These are phyloP conservation scores for Nemania bipapillata DNA, from an alignment of 2,329 filamentous ascomycete species.

Conservation along the genomic window DNA sequence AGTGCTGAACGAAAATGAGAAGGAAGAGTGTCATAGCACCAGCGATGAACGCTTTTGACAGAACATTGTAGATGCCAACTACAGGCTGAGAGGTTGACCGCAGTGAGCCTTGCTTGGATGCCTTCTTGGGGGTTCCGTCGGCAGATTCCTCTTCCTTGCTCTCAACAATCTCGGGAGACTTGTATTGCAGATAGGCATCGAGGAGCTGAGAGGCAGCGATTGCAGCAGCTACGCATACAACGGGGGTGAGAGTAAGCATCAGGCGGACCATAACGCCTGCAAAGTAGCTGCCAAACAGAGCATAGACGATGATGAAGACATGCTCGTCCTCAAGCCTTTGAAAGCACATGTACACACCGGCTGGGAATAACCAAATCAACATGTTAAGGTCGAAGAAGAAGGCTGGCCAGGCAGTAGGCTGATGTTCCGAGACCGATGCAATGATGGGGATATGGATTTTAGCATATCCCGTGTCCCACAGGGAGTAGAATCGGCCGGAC, in stretches of 20 bases:
- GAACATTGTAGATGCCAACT: slow-evolving; percentile 82
- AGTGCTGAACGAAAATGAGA: slow-evolving; percentile 93
- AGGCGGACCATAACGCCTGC: slow-evolving; percentile 99
- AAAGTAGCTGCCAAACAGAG: slow-evolving; percentile 97
- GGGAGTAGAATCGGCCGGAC: slow-evolving; percentile 98
- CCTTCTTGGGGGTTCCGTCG: slow-evolving; percentile 69
- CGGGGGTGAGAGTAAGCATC: slow-evolving; percentile 95
- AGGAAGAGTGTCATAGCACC: slow-evolving; percentile 80
- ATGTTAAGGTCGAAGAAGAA: slow-evolving; percentile 99
- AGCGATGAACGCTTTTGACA: slow-evolving; percentile 84
- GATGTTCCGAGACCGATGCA: slow-evolving; percentile 98
- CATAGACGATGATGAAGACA: slow-evolving; percentile 96
- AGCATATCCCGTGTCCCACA: slow-evolving; percentile 98
- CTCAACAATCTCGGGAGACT: slow-evolving; percentile 67
- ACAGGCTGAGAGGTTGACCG: slow-evolving; percentile 77
- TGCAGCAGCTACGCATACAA: slow-evolving; percentile 94
- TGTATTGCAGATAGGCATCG: slow-evolving; percentile 80
- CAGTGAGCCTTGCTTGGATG: slow-evolving; percentile 66
- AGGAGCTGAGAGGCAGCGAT: slow-evolving; percentile 88
- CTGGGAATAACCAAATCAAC: slow-evolving; percentile 98
- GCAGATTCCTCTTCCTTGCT: slow-evolving; percentile 57
- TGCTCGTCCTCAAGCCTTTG: slow-evolving; percentile 93
- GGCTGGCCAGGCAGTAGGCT: slow-evolving; percentile 97
- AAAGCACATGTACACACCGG: slow-evolving; percentile 98
- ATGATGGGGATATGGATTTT: slow-evolving; percentile 99